Conservation (phyloP, 2,329 filamentous ascomycete genomes). For the Fusarium guadeloupense region DNA sequence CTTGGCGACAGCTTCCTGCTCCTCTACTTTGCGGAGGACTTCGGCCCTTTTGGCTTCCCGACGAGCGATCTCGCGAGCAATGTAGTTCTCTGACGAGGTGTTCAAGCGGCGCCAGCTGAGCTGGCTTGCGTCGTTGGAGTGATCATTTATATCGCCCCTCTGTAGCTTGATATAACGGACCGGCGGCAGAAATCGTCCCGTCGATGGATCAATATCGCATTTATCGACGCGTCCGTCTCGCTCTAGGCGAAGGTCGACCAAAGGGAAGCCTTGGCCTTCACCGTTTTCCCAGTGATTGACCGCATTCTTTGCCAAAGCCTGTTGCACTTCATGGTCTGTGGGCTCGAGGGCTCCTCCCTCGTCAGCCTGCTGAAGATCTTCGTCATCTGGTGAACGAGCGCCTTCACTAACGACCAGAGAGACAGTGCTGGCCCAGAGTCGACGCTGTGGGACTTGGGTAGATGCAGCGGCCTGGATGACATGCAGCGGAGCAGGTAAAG, state of each 20-base stretch:
- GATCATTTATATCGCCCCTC: not conserved
- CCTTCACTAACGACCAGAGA: slow-evolving; percentile 26
- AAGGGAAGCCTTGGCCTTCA: not conserved
- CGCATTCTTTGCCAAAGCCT: not conserved
- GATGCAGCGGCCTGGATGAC: slow-evolving; percentile 26
- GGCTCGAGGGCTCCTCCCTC: not conserved
- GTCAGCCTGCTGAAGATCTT: not conserved
- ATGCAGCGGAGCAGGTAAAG: slow-evolving; percentile 33
- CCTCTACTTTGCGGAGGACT: not conserved
- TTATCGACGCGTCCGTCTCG: slow-evolving; percentile 5
- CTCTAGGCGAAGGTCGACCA: not conserved
- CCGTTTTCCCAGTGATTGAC: slow-evolving; percentile 8
- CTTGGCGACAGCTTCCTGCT: slow-evolving; percentile 5
- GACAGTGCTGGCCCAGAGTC: not conserved
- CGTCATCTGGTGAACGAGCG: not conserved
- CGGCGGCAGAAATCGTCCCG: slow-evolving; percentile 48
- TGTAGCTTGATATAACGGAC: slow-evolving; percentile 47
- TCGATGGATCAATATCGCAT: slow-evolving; percentile 51
- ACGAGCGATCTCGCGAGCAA: slow-evolving; percentile 38
- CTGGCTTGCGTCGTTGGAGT: slow-evolving; percentile 17
- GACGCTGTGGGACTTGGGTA: not conserved
- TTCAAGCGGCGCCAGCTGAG: slow-evolving; percentile 44
- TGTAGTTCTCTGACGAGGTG: slow-evolving; percentile 42
- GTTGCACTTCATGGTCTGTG: not conserved
- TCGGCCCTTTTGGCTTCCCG: slow-evolving; percentile 22